These are phyloP conservation scores for Flaveria trinervia DNA, from an alignment of 129 eudicot species.

Conservation along the genomic window DNA sequence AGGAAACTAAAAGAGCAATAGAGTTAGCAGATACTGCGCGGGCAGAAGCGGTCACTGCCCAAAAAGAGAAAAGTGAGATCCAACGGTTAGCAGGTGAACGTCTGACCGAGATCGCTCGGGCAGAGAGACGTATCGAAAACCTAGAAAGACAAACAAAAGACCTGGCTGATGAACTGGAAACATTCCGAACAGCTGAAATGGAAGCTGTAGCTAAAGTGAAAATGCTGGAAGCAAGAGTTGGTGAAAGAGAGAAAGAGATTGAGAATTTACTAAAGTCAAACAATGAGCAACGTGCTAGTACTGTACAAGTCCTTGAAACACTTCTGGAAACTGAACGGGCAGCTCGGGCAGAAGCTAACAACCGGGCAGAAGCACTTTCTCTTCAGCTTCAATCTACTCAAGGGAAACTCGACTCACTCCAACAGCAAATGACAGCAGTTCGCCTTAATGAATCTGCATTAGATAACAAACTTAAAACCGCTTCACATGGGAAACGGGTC, in stretches of 20 bases:
- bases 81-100: conserved; percentile 73
- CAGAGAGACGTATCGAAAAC: conserved; percentile 71
- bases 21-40: conserved; percentile 88
- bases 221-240: conserved; percentile 67
- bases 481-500: conserved; percentile 77
- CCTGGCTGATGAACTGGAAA: conserved; percentile 53
- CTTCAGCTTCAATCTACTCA: conserved; percentile 84
- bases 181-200: conserved; percentile 56
- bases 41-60: conserved; percentile 83
- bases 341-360: conserved; percentile 83
- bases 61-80: conserved; percentile 63
- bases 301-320: conserved; percentile 73
- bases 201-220: conserved; percentile 74
- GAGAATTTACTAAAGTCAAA: conserved; percentile 69
- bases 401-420: conserved; percentile 71
- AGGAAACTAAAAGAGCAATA: conserved; percentile 80
- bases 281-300: conserved; percentile 71
- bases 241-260: conserved; percentile 82
- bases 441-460: conserved; percentile 67
- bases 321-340: conserved; percentile 72
- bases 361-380: conserved; percentile 88
- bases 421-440: conserved; percentile 74
- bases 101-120: conserved; percentile 67
- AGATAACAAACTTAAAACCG: conserved; percentile 72
- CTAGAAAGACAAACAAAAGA: conserved; percentile 70